phyloP scores from a whole-genome alignment of 2,329 filamentous ascomycete genomes.

The Claviceps humidiphila region DNA sequence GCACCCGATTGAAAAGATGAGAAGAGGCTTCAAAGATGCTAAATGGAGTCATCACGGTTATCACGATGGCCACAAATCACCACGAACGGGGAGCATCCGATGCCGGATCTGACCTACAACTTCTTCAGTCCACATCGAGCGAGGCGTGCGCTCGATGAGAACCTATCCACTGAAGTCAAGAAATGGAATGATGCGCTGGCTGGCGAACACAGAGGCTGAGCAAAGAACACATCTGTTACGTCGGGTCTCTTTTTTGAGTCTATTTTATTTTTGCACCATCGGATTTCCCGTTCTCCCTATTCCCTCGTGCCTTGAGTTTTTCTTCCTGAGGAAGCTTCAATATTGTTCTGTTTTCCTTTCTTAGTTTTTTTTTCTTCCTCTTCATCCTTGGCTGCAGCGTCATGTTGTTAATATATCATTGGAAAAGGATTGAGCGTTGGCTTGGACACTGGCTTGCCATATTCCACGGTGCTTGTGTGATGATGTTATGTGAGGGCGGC shows the following conservation, averaged over 20 bases:
- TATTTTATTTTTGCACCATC: conserved; percentile 3
- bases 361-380: background rate
- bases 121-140: background rate
- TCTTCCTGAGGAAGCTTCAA: background rate
- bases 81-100: background rate
- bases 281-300: background rate
- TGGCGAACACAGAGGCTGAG: background rate
- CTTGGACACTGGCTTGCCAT: background rate
- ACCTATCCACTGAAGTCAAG: conserved; percentile 11
- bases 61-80: background rate
- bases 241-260: background rate
- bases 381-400: background rate
- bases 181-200: background rate
- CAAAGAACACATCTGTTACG: background rate
- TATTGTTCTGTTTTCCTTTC: background rate
- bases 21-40: background rate
- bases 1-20: background rate
- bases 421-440: background rate
- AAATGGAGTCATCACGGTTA: background rate
- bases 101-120: background rate
- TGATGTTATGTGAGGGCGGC: background rate
- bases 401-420: background rate
- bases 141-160: conserved; percentile 4
- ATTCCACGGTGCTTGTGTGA: background rate
- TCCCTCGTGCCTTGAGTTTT: conserved; percentile 8